Base-by-base conservation (phyloP, 2,329 filamentous ascomycete species). In the Penicillium sp. region DNA sequence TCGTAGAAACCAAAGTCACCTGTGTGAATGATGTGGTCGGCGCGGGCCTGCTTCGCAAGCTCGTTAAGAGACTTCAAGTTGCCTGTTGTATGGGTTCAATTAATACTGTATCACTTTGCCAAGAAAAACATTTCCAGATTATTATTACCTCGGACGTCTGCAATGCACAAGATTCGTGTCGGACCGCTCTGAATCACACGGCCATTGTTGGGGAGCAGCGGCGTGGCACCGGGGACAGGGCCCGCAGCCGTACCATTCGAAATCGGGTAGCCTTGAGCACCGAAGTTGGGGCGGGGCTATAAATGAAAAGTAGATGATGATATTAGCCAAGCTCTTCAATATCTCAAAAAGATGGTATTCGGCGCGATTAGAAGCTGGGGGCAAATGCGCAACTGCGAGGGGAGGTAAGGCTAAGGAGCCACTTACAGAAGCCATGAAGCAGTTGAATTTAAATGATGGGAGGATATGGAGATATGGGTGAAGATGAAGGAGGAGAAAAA, bases 1-100 rank as follows among this genome's bases (percentile, higher is more conserved):
- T 99, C 94, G 79, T 99, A 99, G 79, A 99, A 99, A 61, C 94
- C 94, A 73, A 99, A 99, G 75, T 99, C 94, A 75, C 94, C 94
- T 19, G 94, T 99, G 77, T 99, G 94, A 70, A 99, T 91, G 76
- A 99, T 96, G 79, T 97, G 91, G 78, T 97, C 91, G 68, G 94
- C 94, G 73, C 89, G 89, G 60, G 94, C 93, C 73, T 94, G 89
- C 77, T 90, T 95, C 62, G 94, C 94, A 59, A 99, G 88, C 59
- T 97, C 92, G 78, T 99, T 99, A 69, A 99, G 82, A 64, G 94
- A 97, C 78, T 88, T 87, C 66, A 99, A 81, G 75, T 97, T 97
- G 76, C 94, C 94, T 99, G 66, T 52, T 40, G 41, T 40, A n/a
- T 37, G 28, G 22, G 38, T 55, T 28, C 54, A 45, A 63, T 64